Conservation (phyloP, 129 eudicot species). For the Flaveria linearis region DNA sequence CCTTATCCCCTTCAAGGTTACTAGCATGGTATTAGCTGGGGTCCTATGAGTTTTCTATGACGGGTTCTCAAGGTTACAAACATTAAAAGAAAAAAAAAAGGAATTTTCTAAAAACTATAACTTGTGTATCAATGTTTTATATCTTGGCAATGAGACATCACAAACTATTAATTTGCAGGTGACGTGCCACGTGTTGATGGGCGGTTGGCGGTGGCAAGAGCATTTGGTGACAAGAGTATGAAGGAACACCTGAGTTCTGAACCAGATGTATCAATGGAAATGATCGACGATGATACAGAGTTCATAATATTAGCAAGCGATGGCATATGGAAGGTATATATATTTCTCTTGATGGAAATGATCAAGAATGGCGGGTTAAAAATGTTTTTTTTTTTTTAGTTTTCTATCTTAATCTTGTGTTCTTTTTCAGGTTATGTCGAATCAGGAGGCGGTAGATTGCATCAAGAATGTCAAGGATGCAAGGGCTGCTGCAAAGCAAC, state of each 20-base stretch:
- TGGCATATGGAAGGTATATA: conserved; percentile 85
- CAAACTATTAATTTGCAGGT: conserved; percentile 51
- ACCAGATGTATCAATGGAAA: conserved; percentile 60
- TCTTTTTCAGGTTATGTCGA: conserved; percentile 69
- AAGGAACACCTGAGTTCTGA: conserved; percentile 94
- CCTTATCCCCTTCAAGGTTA: background rate
- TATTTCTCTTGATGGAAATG: background rate
- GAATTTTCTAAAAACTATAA: background rate
- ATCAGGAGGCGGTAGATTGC: conserved; percentile 84
- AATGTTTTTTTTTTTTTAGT: background rate
- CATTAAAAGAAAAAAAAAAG: too few relatives aligned
- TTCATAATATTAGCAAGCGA: conserved; percentile 86
- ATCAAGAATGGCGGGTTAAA: background rate
- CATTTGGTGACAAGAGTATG: conserved; percentile 96
- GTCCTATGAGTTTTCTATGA: too few relatives aligned
- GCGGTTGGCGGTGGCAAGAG: conserved; percentile 95
- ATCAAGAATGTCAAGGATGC: conserved; percentile 76
- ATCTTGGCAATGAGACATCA: conserved; percentile 25
- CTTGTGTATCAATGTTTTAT: background rate
- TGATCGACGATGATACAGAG: conserved; percentile 60
- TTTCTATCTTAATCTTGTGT: background rate
- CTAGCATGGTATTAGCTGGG: too few relatives aligned
- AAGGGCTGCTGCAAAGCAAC: conserved; percentile 78
- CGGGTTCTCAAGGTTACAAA: background rate
- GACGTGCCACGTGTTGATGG: conserved; percentile 98